Evolutionary conservation across 2,329 filamentous ascomycete genomes (phyloP), one percentile per base, ranked within the genome.

Genomic region (Cladosporium cucumerinum): DNA sequence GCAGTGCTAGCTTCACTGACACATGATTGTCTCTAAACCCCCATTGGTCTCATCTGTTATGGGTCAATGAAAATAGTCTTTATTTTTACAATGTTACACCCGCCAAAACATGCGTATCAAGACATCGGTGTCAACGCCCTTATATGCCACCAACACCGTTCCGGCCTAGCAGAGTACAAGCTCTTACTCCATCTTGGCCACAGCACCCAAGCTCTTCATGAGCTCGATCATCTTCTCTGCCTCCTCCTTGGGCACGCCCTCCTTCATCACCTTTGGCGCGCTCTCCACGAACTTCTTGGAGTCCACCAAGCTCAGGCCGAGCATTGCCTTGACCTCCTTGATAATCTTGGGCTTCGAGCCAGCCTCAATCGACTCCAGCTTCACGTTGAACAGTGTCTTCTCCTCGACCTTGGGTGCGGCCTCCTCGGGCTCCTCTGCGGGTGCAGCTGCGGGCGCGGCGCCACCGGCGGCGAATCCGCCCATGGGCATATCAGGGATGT

Each of bases 211-310:
- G 71, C 86, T 93, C 87, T 98, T 98, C 84, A 99, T 86, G 49
- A 91, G 88, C 79, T 92, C 91, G 66, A 99, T 87, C 76, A 99
- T 97, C 89, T 99, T 99, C 86, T 98, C 94, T 8, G 92, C 93
- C 79, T 99, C 96, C 76, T 99, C 95, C 87, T 99, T 99, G 69
- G 94, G 91, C 72, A 99, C 93, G 60, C 91, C 93, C 82, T 99
- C 95, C 89, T 98, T 98, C 92, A 99, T 91, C 80, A 92, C 83
- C 89, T 99, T 99, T 69, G 95, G 95, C 72, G 91, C 93, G 77
- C 91, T 92, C 86, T 99, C 95, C 71, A 99, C 95, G 76, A 99
- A 99, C 85, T 99, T 99, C 90, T 99, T 99, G 82, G 92, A 96
- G 81, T 99, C 95, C 72, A 99, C 96, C 83, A 99, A 86, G 78